Evolutionary conservation across 257 asterid genomes (phyloP), one percentile per base, ranked within the genome.

Genomic region (Echium plantagineum): DNA sequence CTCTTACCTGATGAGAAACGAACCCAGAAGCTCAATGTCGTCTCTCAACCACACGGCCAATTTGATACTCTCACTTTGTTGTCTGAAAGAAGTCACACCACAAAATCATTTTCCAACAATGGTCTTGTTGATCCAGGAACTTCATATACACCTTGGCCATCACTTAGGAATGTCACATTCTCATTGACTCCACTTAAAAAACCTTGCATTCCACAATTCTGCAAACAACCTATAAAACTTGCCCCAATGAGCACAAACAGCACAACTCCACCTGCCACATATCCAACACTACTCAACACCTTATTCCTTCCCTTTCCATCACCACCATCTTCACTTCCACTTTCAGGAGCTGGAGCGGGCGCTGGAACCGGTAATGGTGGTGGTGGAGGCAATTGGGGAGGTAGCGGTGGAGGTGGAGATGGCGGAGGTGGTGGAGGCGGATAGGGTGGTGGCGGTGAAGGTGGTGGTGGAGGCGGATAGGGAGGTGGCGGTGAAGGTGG

Each of bases 351-450:
- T 38, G 48, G 48, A 9, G 48, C 48, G 1, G 48, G 48, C 8
- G 48, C 48, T 15, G 15, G 48, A 7, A 15, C 12, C 9, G 48
- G 48, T 38, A 38, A 1, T 9, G 48, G 58, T 15, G 4, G 16
- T 6, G 66, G 47, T 3, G 65, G 57, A 20, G 51, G 57, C 2
- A 21, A 2, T 62, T 20, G n/a, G 26, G 0, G 77, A 64, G 22
- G 66, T 24, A 3, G 52, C 49, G 57, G 20, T 60, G 54, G 9
- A 5, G 64, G 53, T 0, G 75, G 67, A 3, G 77, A 32, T 35
- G 63, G 53, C 1, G 71, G 70, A 48, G 70, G 20, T 6, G 69
- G 62, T 15, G 80, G 69, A 0, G 74, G 59, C 8, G 83, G n/a
- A n/a, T n/a, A n/a, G 1, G 48, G 48, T 7, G 48, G 15, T 15